These are phyloP conservation scores for Suhomyces wounanorum DNA, from an alignment of 1,139 yeast species.

Conservation along the genomic window DNA sequence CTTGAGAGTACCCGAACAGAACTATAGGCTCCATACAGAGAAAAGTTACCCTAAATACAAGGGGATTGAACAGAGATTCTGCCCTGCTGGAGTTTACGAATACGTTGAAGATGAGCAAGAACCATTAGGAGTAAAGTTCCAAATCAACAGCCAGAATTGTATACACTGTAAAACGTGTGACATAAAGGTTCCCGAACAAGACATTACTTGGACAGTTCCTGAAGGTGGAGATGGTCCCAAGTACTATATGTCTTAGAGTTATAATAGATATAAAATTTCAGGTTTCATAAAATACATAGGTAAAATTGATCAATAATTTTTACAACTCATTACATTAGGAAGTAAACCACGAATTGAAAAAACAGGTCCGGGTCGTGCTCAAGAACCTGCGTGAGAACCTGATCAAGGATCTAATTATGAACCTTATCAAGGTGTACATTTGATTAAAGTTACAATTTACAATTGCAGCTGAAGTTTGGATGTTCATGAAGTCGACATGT, in stretches of 20 bases:
- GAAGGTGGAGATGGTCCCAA: constrained; percentile 99
- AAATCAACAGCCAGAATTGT: constrained; percentile 94
- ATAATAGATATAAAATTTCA: constrained; percentile 1
- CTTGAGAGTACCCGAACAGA: constrained; percentile 75
- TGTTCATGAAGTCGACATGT: no score
- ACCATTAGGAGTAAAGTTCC: constrained; percentile 72
- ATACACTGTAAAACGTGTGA: constrained; percentile 98
- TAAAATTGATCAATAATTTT: not conserved
- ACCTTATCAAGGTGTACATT: no score
- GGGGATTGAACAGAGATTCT: constrained; percentile 89
- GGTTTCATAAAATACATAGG: not conserved
- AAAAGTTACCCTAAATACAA: constrained; percentile 70
- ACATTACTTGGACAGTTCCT: constrained; percentile 92
- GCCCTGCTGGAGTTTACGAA: constrained; percentile 99
- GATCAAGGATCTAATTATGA: no score
- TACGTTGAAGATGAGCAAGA: constrained; percentile 70
- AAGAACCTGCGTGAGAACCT: no score
- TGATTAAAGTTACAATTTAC: no score
- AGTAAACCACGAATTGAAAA: no score
- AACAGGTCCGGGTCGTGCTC: no score
- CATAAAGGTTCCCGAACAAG: constrained; percentile 93
- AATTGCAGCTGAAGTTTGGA: no score
- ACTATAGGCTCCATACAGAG: constrained; percentile 65
- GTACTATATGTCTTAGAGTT: constrained; percentile 66
- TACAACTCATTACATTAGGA: no score